A percentile compares a stretch with the other conserved stretches of the same genome.
Conservation (phyloP, 495 filamentous ascomycete genomes). For the Penicillium macrosclerotiorum region DNA sequence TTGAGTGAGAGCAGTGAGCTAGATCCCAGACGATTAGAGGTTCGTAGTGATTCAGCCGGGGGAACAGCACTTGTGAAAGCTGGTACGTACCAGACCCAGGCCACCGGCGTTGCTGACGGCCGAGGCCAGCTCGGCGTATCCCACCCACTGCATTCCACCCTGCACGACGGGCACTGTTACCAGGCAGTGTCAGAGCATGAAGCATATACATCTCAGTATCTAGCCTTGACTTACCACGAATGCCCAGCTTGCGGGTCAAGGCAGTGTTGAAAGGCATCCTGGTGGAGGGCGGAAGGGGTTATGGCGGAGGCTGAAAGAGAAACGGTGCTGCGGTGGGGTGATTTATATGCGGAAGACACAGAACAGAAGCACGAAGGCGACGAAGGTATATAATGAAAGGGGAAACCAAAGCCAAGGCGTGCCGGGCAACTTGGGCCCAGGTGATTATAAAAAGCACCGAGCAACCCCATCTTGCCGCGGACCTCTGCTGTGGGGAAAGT, state of each 20-base stretch:
- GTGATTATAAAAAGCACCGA: conserved; percentile 14
- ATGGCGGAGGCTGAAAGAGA: neutral
- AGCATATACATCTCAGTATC: neutral
- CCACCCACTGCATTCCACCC: conserved; percentile 93
- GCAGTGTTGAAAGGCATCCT: conserved; percentile 91
- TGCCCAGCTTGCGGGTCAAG: conserved; percentile 85
- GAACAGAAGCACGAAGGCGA: neutral
- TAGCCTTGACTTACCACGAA: conserved; percentile 67
- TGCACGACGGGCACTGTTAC: conserved; percentile 86
- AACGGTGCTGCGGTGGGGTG: neutral
- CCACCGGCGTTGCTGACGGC: conserved; percentile 96
- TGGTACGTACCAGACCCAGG: conserved; percentile 67
- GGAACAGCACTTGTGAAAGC: neutral
- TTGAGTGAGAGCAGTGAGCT: conserved; percentile 90
- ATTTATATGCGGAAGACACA: too few species aligned
- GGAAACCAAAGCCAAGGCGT: neutral
- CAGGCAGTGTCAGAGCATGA: conserved; percentile 14
- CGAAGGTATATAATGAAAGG: too few species aligned
- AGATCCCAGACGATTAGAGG: conserved; percentile 8
- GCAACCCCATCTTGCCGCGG: conserved; percentile 24
- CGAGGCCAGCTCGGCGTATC: conserved; percentile 87
- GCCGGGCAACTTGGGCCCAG: neutral
- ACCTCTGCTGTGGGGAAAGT: conserved; percentile 29
- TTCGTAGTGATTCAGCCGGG: neutral
- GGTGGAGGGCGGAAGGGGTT: conserved; percentile 2